These are phyloP conservation scores for Trichoderma oligosporum DNA, from an alignment of 2,329 filamentous ascomycete species.

Conservation along the genomic window DNA sequence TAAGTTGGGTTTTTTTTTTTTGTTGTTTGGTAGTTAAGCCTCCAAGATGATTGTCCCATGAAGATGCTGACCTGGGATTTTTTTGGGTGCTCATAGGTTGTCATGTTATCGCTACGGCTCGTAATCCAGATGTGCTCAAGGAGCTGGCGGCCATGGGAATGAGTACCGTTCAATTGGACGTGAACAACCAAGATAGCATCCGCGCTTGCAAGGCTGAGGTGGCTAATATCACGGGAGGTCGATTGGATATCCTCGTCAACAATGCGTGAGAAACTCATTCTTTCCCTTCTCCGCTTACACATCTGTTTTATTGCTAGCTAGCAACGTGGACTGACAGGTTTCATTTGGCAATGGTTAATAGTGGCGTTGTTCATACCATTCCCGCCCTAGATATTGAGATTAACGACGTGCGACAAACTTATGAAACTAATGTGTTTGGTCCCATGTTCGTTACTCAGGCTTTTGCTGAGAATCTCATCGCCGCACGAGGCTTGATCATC, in stretches of 20 bases:
- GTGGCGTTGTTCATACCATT: conserved; percentile 49
- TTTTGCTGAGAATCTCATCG: conserved; percentile 48
- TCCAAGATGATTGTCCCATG: not conserved
- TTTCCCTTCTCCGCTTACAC: too few species aligned
- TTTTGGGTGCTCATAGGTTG: conserved; percentile 26
- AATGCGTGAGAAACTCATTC: conserved; percentile 46
- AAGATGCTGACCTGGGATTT: not conserved
- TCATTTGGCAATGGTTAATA: conserved; percentile 26
- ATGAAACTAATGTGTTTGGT: conserved; percentile 56
- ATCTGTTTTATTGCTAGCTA: not conserved
- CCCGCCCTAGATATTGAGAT: conserved; percentile 51
- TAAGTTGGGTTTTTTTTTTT: too few species aligned
- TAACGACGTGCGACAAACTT: conserved; percentile 50
- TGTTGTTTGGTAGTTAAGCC: too few species aligned
- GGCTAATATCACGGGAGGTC: conserved; percentile 46
- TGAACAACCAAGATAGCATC: conserved; percentile 51
- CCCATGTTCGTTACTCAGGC: conserved; percentile 53
- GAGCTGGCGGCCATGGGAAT: conserved; percentile 46
- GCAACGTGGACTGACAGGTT: not conserved
- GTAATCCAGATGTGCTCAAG: conserved; percentile 45
- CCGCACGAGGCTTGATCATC: conserved; percentile 49
- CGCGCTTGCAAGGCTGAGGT: conserved; percentile 46
- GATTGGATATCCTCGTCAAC: conserved; percentile 56
- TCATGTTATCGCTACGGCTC: conserved; percentile 56
- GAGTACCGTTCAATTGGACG: conserved; percentile 50